Base-by-base conservation (phyloP, 306 rosid species). In the Inga oerstediana region DNA sequence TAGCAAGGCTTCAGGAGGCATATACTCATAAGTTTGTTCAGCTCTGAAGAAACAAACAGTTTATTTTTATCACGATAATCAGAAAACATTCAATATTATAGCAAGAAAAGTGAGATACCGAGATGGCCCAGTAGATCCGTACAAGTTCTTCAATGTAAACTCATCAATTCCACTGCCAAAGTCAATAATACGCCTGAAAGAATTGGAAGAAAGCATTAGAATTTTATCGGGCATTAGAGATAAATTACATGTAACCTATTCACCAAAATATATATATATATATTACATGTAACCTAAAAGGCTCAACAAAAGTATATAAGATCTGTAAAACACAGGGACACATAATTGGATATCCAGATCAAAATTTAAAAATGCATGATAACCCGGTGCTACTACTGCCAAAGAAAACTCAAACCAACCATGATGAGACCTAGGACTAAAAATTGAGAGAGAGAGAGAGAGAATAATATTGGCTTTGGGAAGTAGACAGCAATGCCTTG, bases 101-200 rank as follows among this genome's bases (percentile, higher is more conserved):
- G 75, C 65, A 58, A 75, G 61, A 72, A 65, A 78, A 77, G 85
- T 32, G 32, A 80, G 77, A 83, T 88, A 96, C 99, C 98, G 91
- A 44, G 98, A 90, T 84, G 98, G 98, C 86, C 99, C 98, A 44
- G 79, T 70, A 39, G 98, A 89, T 64, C 93, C 98, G 89, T 93
- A 96, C 56, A 96, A 89, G 83, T 96, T 91, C 88, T 92, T 93
- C 84, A 93, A 43, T 72, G 98, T 92, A 86, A 91, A 96, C 78
- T 88, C 97, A 52, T 96, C 99, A 82, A 93, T 74, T 80, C 94
- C 96, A 89, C 99, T 93, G 85, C 99, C 99, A 34, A 96, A 93
- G 91, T 96, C 99, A 49, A 96, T 96, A 77, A 89, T 83, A 30
- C 89, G 90, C 89, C 90, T 89, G 70, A 75, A 51, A 51, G 68